Base-by-base conservation (phyloP, 148 eudicot genomes). In the Vaccinium corymbosum region DNA sequence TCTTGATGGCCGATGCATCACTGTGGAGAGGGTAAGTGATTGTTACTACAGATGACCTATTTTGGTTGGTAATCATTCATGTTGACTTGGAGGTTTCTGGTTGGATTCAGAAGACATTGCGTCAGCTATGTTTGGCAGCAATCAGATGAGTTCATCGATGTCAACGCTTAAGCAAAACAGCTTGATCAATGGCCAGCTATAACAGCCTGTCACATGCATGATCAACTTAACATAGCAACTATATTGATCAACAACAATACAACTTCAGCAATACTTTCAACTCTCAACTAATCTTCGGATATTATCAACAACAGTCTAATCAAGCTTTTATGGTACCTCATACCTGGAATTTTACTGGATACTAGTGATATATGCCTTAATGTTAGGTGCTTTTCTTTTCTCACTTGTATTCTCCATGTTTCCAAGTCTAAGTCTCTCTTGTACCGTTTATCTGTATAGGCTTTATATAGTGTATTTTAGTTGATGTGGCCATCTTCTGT, bases 201-300 rank as follows among this genome's bases (percentile, higher is more conserved):
- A 94, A 92, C 92, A 90, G 95, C 93, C 87, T 91, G 90, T 92
- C 91, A 84, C 90, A 88, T 93, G 93, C 97, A 89, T 93, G 97
- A 87, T 93, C 94, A 94, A 92, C 95, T 93, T 86, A 94, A 90
- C 90, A 91, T 91, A 92, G 92, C 99, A 93, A 90, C 87, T 88
- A 90, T 92, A 89, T 93, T 97, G 97, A 87, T 94, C 98, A 92
- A 94, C 98, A 91, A 92, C 92, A 91, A 91, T 91, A 93, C 99
- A 94, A 92, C 94, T 84, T 90, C 95, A 81, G 95, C 94, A 89
- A 88, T 93, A 86, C 94, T 90, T 90, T 93, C 97, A 94, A 94
- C 94, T 91, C 92, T 88, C 97, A 92, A 97, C 94, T 94, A 97
- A 92, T 92, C 98, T 94, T 93, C 93, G 94, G 94, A 91, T 91